Evolutionary conservation across 768 basidiomycete species (phyloP), one percentile per base, ranked within the genome.

Genomic region (Auriscalpium vulgare): DNA sequence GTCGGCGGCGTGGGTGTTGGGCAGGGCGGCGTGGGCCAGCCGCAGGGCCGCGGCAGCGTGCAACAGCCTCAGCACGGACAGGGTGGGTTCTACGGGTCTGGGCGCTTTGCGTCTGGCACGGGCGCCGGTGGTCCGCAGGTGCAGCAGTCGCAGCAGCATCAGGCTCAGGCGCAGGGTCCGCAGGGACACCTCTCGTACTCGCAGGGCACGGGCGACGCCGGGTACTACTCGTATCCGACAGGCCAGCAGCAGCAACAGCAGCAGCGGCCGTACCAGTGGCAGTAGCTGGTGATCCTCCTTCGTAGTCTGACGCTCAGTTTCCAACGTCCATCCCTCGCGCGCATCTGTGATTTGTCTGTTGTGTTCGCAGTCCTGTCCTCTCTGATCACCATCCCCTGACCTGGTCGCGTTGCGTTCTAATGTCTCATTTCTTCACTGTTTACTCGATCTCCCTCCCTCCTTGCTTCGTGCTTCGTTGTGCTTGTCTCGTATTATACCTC

Each of bases 201-300:
- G 17, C 85, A 86, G 45, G 81, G 79, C 45, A 80, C 77, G 50
- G 85, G 88, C 47, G 82, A 73, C 13, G 78, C 72, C 62, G 56
- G 59, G 37, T 90, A 87, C 67, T 89, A 90, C 67, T 79, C 81
- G 60, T 88, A 88, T 67, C 86, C 84, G 68, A 76, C 77, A 21
- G 74, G 83, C 66, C 84, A 59, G 47, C 51, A 49, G 16, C 81
- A 80, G 64, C 80, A 78, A 66, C 74, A 73, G 55, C 59, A 59
- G 56, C 56, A 54, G 45, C 58, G 59, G 40, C 51, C 58, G 14
- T 34, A 48, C 21, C 16, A 14, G 16, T 48, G 29, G n/a, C 29
- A 34, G 47, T 48, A 17, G n/a, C 13, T 13, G 29, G 16, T 44
- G 43, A 19, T 44, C 16, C 6, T 14, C 43, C 16, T 7, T 14